Evolutionary conservation across 768 basidiomycete genomes (phyloP), one percentile per base, ranked within the genome.

Genomic region (Panaeolus papilionaceus): DNA sequence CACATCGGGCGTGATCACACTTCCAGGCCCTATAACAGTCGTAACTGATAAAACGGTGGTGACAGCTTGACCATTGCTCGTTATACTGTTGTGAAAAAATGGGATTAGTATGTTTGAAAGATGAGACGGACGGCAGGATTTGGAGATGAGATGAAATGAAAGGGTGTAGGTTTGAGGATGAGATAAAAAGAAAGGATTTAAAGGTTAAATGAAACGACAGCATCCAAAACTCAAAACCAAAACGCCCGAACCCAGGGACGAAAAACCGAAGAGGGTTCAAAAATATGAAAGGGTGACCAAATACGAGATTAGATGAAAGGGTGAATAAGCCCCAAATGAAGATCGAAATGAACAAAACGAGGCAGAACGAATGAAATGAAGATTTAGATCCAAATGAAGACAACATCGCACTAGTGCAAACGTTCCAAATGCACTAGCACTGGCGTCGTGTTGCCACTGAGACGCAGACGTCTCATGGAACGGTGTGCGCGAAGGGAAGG

Each of bases 21-120:
- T 38, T 3, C 69, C 67, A 10, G 68, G 69, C 0, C 14, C 33
- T 16, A 67, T 64, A 23, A 66, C 65, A 6, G 69, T 63, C 1
- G 71, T 71, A 12, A 75, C 64, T 4, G 67, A 47, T 26, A 75
- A 45, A 12, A 71, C 42, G 0, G 74, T 72, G 3, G 75, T 76
- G 9, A 72, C 67, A 5, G 67, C 49, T 61, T 71, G 68, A 16
- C 74, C 74, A 71, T 73, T 64, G 12, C 69, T 70, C 14, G 71
- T 72, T 23, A 71, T 28, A 44, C 75, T 76, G 44, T 16, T 14
- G 26, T 42, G 23, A 38, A 45, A 64, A 20, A 8, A 51, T 39
- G 44, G n/a, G 5, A 38, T 42, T 67, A 62, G 64, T 23, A 62
- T 62, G 37, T 11, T 65, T 51, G 51, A 33, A 61, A n/a, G n/a